Evolutionary conservation across 2,329 filamentous ascomycete genomes (phyloP).

Genomic region (Beauveria brongniartii): DNA sequence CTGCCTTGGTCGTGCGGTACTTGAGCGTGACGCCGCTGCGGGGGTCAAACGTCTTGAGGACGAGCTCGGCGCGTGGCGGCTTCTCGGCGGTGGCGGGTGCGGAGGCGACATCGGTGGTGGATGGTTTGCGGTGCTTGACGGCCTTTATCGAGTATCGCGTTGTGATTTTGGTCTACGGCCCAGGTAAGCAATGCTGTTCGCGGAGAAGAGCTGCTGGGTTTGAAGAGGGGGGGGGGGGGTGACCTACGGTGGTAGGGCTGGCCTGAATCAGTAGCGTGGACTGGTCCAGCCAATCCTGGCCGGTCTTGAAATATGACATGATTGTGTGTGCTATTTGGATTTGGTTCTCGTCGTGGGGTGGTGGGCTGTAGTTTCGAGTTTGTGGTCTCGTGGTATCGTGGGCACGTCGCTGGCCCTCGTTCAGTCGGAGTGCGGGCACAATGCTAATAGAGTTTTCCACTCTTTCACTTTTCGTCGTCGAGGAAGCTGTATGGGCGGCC

Average conservation of each 20-base stretch:
- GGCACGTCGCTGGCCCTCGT: background rate
- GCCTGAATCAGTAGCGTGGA: constrained; percentile 80
- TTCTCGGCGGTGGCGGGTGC: constrained; percentile 26
- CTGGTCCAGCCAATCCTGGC: constrained; percentile 86
- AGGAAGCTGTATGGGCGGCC: background rate
- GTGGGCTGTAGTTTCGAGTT: background rate
- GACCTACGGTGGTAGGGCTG: constrained; percentile 68
- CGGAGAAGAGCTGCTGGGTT: background rate
- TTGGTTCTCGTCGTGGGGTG: background rate
- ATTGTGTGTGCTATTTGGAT: background rate
- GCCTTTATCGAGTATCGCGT: constrained; percentile 77
- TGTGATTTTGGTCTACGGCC: constrained; percentile 72
- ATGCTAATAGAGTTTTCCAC: background rate
- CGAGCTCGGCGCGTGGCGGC: constrained; percentile 60
- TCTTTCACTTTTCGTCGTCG: background rate
- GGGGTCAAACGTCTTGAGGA: constrained; percentile 85
- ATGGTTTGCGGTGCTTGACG: constrained; percentile 19
- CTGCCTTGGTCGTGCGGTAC: constrained; percentile 84
- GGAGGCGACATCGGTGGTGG: constrained; percentile 15
- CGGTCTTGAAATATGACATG: constrained; percentile 78
- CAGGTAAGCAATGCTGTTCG: background rate
- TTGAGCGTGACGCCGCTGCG: constrained; percentile 74
- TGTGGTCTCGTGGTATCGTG: constrained; percentile 8
- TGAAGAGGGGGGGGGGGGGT: no score
- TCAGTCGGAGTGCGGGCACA: background rate